Evolutionary conservation across 1,139 yeast species (phyloP).

Genomic region (Hyphopichia buzzinii): DNA sequence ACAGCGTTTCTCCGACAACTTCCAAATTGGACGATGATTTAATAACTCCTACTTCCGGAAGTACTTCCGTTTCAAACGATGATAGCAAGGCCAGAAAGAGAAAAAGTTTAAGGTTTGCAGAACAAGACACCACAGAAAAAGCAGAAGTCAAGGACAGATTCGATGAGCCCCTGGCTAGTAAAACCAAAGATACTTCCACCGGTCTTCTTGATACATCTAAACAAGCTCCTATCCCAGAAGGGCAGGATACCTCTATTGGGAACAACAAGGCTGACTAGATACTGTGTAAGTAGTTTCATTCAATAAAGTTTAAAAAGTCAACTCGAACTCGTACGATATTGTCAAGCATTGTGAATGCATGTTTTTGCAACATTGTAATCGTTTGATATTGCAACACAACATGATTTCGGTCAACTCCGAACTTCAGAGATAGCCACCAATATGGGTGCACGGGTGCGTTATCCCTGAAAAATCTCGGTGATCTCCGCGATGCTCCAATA

Average conservation of each 20-base stretch:
- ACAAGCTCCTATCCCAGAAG: neutral
- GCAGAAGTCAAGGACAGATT: constrained; percentile 1
- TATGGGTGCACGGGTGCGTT: too few species aligned
- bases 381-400: too few species aligned
- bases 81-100: constrained; percentile 19
- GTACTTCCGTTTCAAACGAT: constrained; percentile 4
- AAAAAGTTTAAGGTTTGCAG: constrained; percentile 43
- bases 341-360: too few species aligned
- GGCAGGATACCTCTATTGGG: constrained; percentile 1
- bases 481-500: too few species aligned
- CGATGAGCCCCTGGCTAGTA: neutral
- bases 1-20: neutral
- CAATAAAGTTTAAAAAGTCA: too few species aligned
- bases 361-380: too few species aligned
- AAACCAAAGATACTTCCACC: neutral
- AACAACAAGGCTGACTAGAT: constrained; percentile 3
- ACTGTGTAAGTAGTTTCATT: constrained; percentile 2
- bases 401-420: too few species aligned
- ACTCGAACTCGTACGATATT: too few species aligned
- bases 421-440: too few species aligned
- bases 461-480: too few species aligned
- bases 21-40: constrained; percentile 3
- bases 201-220: neutral
- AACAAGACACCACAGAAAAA: constrained; percentile 8
- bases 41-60: constrained; percentile 2